These are phyloP conservation scores for Bothriochloa decipiens DNA, from an alignment of 176 grass and related monocot genomes.

Conservation along the genomic window DNA sequence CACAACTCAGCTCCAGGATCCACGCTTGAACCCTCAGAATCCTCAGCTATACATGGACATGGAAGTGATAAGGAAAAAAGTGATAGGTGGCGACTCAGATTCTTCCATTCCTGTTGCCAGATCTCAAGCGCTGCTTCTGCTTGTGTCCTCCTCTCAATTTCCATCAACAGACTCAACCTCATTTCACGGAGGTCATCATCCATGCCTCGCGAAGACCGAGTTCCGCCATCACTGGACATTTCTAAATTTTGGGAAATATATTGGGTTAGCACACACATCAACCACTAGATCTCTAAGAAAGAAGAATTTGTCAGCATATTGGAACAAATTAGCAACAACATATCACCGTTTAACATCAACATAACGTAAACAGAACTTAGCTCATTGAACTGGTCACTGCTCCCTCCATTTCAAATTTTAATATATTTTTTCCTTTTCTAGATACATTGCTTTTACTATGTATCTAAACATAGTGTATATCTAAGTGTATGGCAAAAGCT, in stretches of 20 bases:
- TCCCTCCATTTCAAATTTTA: background rate
- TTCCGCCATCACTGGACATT: slow-evolving; percentile 78
- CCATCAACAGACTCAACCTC: slow-evolving; percentile 72
- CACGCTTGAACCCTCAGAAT: slow-evolving; percentile 48
- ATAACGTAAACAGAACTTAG: background rate
- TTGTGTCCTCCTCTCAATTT: slow-evolving; percentile 81
- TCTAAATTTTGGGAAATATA: slow-evolving; percentile 51
- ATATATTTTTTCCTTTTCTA: background rate
- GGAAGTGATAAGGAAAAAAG: slow-evolving; percentile 61
- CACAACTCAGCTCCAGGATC: slow-evolving; percentile 77
- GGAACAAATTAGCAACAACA: background rate
- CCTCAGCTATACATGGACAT: slow-evolving; percentile 40
- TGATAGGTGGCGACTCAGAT: slow-evolving; percentile 70
- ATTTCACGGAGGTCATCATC: slow-evolving; percentile 86
- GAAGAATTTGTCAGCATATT: background rate
- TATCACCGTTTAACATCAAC: background rate
- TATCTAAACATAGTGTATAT: background rate
- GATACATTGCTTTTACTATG: background rate
- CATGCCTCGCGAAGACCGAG: slow-evolving; percentile 42
- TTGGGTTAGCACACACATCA: background rate
- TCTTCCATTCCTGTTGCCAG: slow-evolving; percentile 77
- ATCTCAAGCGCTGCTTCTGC: slow-evolving; percentile 73
- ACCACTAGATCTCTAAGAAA: background rate
- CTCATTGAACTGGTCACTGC: background rate
- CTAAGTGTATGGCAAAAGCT: no score